phyloP scores from a whole-genome alignment of 805 yeast species.

The Tetrapisispora fleetii region DNA sequence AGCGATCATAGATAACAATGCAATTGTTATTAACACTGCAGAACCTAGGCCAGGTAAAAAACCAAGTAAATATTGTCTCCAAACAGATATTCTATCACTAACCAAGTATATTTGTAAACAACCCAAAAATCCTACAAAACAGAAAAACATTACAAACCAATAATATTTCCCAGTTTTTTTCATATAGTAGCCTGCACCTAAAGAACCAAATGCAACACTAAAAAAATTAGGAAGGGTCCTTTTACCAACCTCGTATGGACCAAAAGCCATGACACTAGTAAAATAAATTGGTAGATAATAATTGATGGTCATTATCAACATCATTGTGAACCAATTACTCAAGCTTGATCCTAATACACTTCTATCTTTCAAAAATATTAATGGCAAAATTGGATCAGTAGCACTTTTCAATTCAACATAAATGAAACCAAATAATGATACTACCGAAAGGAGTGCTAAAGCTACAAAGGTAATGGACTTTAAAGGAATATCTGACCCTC shows the following conservation, averaged over 20 bases:
- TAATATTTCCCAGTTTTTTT: conserved; percentile 52
- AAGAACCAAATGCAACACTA: conserved; percentile 47
- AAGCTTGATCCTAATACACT: conserved; percentile 53
- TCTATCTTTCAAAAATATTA: conserved; percentile 42
- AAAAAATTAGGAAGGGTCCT: conserved; percentile 54
- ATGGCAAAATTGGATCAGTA: conserved; percentile 53
- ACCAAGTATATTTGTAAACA: conserved; percentile 8
- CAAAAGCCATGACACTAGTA: conserved; percentile 42
- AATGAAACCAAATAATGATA: conserved; percentile 35
- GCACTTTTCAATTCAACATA: conserved; percentile 36
- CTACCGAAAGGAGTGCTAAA: conserved; percentile 10
- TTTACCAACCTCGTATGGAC: conserved; percentile 49
- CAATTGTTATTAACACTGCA: conserved; percentile 44
- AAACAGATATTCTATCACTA: conserved; percentile 26
- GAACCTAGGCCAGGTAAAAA: conserved; percentile 46
- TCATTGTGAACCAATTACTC: conserved; percentile 21
- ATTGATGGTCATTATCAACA: conserved; percentile 38
- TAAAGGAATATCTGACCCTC: conserved; percentile 40
- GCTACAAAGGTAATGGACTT: conserved; percentile 23
- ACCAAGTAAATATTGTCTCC: conserved; percentile 37
- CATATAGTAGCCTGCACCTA: conserved; percentile 58
- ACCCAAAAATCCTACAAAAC: conserved; percentile 1
- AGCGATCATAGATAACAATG: conserved; percentile 54
- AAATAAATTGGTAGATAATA: conserved; percentile 56
- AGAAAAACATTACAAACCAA: conserved; percentile 31